phyloP scores from a whole-genome alignment of 208 protist genomes.

The Leishmania arabica region DNA sequence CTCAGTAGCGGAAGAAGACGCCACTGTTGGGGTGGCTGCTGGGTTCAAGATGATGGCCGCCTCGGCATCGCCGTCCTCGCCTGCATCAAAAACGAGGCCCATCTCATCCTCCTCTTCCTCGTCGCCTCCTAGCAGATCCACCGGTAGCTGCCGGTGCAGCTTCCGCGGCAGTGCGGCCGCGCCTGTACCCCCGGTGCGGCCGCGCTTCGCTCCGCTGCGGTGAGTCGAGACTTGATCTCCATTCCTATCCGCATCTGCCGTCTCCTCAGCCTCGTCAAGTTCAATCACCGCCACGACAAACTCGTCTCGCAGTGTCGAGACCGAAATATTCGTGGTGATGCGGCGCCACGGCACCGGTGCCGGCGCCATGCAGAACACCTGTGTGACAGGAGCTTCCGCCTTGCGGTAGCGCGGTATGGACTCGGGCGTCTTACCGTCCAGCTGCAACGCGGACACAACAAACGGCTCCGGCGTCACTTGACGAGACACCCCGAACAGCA shows the following conservation, averaged over 20 bases:
- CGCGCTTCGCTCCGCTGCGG: background rate
- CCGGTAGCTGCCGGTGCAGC: background rate
- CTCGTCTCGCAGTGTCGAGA: slow-evolving; percentile 22
- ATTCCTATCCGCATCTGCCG: background rate
- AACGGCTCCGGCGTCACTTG: slow-evolving; percentile 20
- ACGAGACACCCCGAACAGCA: slow-evolving; percentile 32
- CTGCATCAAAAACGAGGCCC: background rate
- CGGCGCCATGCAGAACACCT: slow-evolving; percentile 31
- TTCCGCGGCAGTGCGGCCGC: background rate
- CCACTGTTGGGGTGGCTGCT: background rate
- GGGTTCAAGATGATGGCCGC: background rate
- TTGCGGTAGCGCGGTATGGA: slow-evolving; percentile 11
- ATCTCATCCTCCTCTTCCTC: background rate
- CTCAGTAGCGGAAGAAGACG: background rate
- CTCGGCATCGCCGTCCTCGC: background rate
- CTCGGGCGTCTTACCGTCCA: slow-evolving; percentile 4
- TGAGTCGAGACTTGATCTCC: background rate
- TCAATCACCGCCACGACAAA: slow-evolving; percentile 30
- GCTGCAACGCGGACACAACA: slow-evolving; percentile 15
- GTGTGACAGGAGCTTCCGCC: slow-evolving; percentile 14
- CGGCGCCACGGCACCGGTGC: slow-evolving; percentile 36
- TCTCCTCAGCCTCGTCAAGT: background rate
- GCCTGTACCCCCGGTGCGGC: no score
- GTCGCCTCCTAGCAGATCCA: slow-evolving; percentile 13
- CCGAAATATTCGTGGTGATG: slow-evolving; percentile 21